Evolutionary conservation across 768 basidiomycete species (phyloP), one percentile per base, ranked within the genome.

Genomic region (Boletus coccyginus): DNA sequence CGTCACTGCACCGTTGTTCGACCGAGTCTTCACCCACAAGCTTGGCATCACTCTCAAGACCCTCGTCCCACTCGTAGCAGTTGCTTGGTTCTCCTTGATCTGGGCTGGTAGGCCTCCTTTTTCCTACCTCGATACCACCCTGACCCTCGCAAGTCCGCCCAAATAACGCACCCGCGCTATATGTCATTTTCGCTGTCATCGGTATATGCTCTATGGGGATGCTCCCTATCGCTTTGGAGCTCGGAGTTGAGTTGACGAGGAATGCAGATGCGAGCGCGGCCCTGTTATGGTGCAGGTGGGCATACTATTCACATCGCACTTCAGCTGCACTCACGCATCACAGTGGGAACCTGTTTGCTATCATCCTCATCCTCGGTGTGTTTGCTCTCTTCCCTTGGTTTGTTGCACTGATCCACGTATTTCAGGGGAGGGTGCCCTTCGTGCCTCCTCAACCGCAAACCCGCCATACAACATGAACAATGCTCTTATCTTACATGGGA

Each of bases 211-310:
- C 85, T 3, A 59, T 94, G 53, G 81, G 84, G 3, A 79, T 94
- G 73, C 78, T 94, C 3, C 90, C 92, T 2, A 78, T 93, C 32
- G 84, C 76, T 1, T 74, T 94, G 53, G 92, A 94, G 66, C 81
- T 94, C 21, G 86, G 81, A 14, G 87, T 85, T 39, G 92, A 94
- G 68, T 66, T 93, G 21, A 91, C 91, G 8, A 78, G 88, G 54
- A 92, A 90, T 64, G 81, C 90, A 1, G 88, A 91, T 54, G 84
- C 81, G 1, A 91, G 89, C 56, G 80, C 90, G 0, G 87, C 90
- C 0, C 67, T 91, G 29, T 64, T 93, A 24, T 94, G 91, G 90
- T 85, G 85, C 70, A 73, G 75, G 87, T 90, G 66, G 54, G 85
- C 76, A 44, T 24, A 6, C 31, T 27, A 44, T 52, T 19, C 35